Conservation (phyloP, 2,329 filamentous ascomycete species). For the Diaporthe citrichinensis region DNA sequence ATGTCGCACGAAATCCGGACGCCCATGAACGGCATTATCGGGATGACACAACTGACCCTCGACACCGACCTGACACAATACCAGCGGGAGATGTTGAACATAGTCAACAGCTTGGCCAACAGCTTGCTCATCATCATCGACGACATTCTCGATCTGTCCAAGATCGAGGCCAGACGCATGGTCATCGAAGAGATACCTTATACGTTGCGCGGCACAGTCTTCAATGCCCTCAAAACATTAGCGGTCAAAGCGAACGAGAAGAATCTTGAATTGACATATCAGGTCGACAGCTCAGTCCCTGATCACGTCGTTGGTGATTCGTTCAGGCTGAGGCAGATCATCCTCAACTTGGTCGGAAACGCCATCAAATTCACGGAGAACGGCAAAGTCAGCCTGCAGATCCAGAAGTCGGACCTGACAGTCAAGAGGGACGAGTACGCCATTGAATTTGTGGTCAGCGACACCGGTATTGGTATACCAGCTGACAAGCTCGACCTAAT, state of each 20-base stretch:
- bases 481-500: conserved; percentile 96
- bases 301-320: conserved; percentile 97
- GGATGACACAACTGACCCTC: conserved; percentile 96
- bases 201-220: conserved; percentile 92
- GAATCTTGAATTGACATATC: conserved; percentile 91
- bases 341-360: conserved; percentile 96
- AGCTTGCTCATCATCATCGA: conserved; percentile 98
- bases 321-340: conserved; percentile 96
- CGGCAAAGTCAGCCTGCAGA: conserved; percentile 95
- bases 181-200: conserved; percentile 98
- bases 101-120: conserved; percentile 96
- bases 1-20: conserved; percentile 99
- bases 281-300: conserved; percentile 92
- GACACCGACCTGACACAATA: conserved; percentile 96
- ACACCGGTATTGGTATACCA: conserved; percentile 97
- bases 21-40: conserved; percentile 97
- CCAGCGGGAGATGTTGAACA: conserved; percentile 98
- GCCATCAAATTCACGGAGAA: conserved; percentile 99
- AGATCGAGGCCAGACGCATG: conserved; percentile 97
- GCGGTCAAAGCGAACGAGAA: conserved; percentile 99
- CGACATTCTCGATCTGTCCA: conserved; percentile 80
- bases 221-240: conserved; percentile 96
- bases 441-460: conserved; percentile 95
- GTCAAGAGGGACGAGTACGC: conserved; percentile 86
- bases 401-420: conserved; percentile 74